These are phyloP conservation scores for Dothistroma pini DNA, from an alignment of 2,329 filamentous ascomycete species.

Conservation along the genomic window DNA sequence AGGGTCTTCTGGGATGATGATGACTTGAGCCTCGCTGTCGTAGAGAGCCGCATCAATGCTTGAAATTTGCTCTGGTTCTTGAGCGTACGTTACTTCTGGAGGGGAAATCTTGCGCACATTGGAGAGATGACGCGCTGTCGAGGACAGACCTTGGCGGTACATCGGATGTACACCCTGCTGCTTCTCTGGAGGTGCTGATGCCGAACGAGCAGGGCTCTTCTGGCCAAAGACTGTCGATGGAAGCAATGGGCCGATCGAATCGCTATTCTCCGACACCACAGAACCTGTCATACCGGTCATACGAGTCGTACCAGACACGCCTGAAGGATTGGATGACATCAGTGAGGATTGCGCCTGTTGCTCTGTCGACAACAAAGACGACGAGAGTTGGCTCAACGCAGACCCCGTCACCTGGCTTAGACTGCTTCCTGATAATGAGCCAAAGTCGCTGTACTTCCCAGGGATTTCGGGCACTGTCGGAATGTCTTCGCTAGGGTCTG, in stretches of 20 bases:
- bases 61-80: constrained; percentile 19
- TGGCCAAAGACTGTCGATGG: constrained; percentile 48
- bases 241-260: constrained; percentile 46
- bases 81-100: constrained; percentile 31
- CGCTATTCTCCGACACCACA: constrained; percentile 25
- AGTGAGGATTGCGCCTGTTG: background rate
- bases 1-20: constrained; percentile 39
- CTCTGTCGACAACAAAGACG: constrained; percentile 3
- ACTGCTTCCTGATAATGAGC: constrained; percentile 22
- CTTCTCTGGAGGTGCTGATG: constrained; percentile 48
- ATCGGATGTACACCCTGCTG: constrained; percentile 30
- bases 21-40: constrained; percentile 37
- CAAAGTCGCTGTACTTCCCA: constrained; percentile 39
- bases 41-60: constrained; percentile 55
- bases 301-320: constrained; percentile 28
- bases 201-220: constrained; percentile 39
- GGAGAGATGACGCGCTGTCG: constrained; percentile 37
- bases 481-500: constrained; percentile 49
- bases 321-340: constrained; percentile 9
- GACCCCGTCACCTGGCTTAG: constrained; percentile 30
- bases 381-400: constrained; percentile 26
- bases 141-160: constrained; percentile 33
- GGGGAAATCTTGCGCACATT: constrained; percentile 45
- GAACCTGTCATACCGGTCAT: constrained; percentile 23
- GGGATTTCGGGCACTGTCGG: constrained; percentile 57